phyloP scores from a whole-genome alignment of 2,329 filamentous ascomycete genomes.

The Fusarium goolgardi region DNA sequence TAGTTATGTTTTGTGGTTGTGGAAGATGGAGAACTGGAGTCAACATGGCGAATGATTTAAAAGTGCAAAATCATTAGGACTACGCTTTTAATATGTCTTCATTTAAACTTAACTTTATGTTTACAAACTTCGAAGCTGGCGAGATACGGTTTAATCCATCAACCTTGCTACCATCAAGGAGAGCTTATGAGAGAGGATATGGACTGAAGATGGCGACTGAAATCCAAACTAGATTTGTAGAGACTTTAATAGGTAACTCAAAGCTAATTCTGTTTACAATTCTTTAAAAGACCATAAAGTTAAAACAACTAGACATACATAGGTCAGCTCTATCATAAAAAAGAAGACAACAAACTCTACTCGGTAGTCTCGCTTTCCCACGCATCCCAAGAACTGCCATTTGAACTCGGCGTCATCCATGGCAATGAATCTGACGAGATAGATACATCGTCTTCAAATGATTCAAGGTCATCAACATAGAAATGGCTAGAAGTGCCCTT shows the following conservation, averaged over 20 bases:
- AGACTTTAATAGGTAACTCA: background rate
- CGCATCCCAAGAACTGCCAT: background rate
- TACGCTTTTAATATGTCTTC: background rate
- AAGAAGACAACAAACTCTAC: background rate
- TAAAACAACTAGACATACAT: fast-evolving
- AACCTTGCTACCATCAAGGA: background rate
- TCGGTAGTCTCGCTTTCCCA: background rate
- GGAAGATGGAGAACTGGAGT: background rate
- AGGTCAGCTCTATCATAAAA: no score
- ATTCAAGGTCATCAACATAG: background rate
- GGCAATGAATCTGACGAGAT: background rate
- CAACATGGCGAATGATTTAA: background rate
- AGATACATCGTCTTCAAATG: background rate
- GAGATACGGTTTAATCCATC: background rate
- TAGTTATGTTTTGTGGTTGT: background rate
- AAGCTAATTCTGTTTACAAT: background rate
- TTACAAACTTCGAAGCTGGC: no score
- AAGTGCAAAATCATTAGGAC: background rate
- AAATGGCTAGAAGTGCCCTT: background rate
- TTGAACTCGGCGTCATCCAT: background rate
- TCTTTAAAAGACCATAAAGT: background rate
- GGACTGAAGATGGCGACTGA: background rate
- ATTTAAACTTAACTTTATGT: background rate
- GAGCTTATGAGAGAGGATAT: background rate
- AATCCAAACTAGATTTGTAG: background rate